phyloP scores from a whole-genome alignment of 352 stramenopile species.

The Pythium aristosporum region DNA sequence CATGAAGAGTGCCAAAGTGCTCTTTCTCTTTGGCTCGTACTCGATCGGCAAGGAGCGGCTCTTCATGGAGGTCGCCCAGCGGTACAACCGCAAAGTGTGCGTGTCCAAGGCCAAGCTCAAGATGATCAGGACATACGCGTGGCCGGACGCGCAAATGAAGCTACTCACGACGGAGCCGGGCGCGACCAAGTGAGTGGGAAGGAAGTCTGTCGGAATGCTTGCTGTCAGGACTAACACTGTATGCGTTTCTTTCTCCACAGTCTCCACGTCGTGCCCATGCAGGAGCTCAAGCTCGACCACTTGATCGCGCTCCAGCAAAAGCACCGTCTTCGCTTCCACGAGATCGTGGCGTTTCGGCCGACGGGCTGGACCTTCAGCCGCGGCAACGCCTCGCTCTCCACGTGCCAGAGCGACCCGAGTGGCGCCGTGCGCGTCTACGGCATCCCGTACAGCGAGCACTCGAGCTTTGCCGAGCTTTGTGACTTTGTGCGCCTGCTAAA shows the following conservation, averaged over 20 bases:
- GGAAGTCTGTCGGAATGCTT: neutral
- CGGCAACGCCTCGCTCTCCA: constrained; percentile 54
- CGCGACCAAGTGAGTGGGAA: constrained; percentile 59
- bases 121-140: constrained; percentile 89
- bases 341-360: constrained; percentile 94
- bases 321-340: constrained; percentile 64
- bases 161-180: constrained; percentile 85
- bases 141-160: constrained; percentile 72
- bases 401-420: constrained; percentile 72
- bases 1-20: constrained; percentile 54
- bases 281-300: constrained; percentile 93
- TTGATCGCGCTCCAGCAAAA: constrained; percentile 60
- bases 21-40: constrained; percentile 96
- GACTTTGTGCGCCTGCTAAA: constrained; percentile 90
- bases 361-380: constrained; percentile 91
- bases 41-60: constrained; percentile 97
- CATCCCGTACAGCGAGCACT: constrained; percentile 97
- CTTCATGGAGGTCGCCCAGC: constrained; percentile 93
- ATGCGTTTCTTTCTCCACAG: constrained; percentile 23
- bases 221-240: no score
- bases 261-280: constrained; percentile 93
- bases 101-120: constrained; percentile 75
- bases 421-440: constrained; percentile 91
- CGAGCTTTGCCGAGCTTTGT: constrained; percentile 93
- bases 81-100: constrained; percentile 69